These are phyloP conservation scores for Chalaropsis ovoidea DNA, from an alignment of 2,329 filamentous ascomycete species.

Conservation along the genomic window DNA sequence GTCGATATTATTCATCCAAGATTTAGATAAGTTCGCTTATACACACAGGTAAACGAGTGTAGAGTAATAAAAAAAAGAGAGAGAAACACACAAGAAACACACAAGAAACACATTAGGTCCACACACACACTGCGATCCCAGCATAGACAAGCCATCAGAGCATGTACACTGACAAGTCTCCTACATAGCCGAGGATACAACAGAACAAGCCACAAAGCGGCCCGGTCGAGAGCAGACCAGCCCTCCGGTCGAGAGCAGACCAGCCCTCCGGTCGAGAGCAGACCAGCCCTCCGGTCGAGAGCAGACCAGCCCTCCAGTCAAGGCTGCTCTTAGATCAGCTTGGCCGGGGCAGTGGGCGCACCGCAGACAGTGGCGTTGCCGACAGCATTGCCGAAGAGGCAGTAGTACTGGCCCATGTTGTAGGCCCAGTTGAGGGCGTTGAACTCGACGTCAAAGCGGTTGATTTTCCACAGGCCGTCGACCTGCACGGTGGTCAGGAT, in stretches of 20 bases:
- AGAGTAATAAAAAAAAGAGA: background rate
- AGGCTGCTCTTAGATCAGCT: slow-evolving; percentile 3
- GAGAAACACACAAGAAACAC: background rate
- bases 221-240: background rate
- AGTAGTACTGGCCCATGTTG: slow-evolving; percentile 26
- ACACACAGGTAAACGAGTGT: background rate
- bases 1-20: background rate
- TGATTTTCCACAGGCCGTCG: slow-evolving; percentile 25
- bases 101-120: too few relatives aligned
- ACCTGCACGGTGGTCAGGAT: slow-evolving; percentile 27
- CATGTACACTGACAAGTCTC: too few relatives aligned
- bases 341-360: slow-evolving; percentile 6
- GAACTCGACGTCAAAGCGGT: slow-evolving; percentile 26
- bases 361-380: slow-evolving; percentile 24
- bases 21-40: background rate
- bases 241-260: background rate
- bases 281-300: background rate
- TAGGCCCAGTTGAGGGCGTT: slow-evolving; percentile 27
- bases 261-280: background rate
- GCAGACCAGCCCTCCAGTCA: background rate
- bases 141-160: too few relatives aligned
- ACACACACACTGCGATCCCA: too few relatives aligned
- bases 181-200: too few relatives aligned
- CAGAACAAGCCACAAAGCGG: too few relatives aligned
- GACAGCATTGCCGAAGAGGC: slow-evolving; percentile 23